Base-by-base conservation (phyloP, 169 alveolate genomes). In the Cardiosporidium cionae region DNA sequence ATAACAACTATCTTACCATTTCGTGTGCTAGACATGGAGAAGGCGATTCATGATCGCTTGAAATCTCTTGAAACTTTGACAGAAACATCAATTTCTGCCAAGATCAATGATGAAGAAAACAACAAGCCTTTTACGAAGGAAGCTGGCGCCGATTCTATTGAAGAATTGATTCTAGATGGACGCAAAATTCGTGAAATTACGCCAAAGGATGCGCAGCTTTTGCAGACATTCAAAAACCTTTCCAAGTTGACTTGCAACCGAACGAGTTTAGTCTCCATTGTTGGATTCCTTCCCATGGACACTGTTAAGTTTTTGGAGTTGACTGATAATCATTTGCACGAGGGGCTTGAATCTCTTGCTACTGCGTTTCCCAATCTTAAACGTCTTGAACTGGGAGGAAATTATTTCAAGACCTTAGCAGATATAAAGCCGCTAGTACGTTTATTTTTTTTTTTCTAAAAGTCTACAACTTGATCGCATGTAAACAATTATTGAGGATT, bases 371-470 rank as follows among this genome's bases (percentile, higher is more conserved):
- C 92, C 1, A 90, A 91, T 79, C 87, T 91, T 32, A 87, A 86
- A 32, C 83, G 89, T 58, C 86, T 91, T 44, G 91, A 90, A 65
- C 82, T 91, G 65, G 96, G 96, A 16, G 96, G 96, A 0, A 91
- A 91, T 66, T 89, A 87, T 54, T 82, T 89, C 84, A 88, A 88
- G 70, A 81, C 78, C 65, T 83, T 85, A 25, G 85, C 85, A 32
- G 94, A 87, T 68, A 74, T 89, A 29, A 78, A 86, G 69, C 76
- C 88, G n/a, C 70, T 82, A 66, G 89, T 72, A 25, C 9, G 81
- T 22, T n/a, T n/a, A n/a, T n/a, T n/a, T n/a, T n/a, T n/a, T n/a
- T n/a, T n/a, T n/a, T 0, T 22, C 79, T 5, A 53, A 5, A 5
- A 6, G 29, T 33, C 64, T 22, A 0, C n/a, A 7, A 33, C 53